Percentiles rank a stretch among this genome's conserved stretches.
Evolutionary conservation across 176 grass and related monocot species (phyloP).

Genomic region (Metroxylon sagu): DNA sequence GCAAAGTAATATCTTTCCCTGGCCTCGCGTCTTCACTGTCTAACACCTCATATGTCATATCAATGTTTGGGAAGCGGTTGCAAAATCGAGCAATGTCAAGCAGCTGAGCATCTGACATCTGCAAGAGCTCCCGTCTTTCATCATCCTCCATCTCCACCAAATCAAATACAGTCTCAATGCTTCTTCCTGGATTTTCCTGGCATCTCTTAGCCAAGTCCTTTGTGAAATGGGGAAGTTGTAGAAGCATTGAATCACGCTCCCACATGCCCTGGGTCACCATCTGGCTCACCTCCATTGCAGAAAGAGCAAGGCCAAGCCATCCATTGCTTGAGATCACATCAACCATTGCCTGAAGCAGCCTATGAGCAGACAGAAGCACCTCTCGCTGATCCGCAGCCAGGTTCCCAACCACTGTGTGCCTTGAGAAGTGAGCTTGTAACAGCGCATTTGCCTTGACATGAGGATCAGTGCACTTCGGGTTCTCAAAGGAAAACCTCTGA

Average conservation of each 20-base stretch:
- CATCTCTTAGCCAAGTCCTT: conserved; percentile 73
- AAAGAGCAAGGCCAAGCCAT: conserved; percentile 80
- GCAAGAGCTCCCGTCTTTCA: conserved; percentile 58
- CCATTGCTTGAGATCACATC: conserved; percentile 95
- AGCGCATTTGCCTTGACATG: conserved; percentile 88
- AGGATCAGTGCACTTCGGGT: conserved; percentile 68
- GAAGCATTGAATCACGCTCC: conserved; percentile 75
- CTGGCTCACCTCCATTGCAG: conserved; percentile 85
- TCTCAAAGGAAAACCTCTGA: conserved; percentile 90
- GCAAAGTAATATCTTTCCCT: conserved; percentile 55
- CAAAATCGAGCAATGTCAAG: conserved; percentile 66
- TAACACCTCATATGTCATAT: conserved; percentile 76
- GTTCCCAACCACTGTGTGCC: conserved; percentile 67
- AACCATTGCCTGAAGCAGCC: conserved; percentile 93
- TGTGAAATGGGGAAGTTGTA: conserved; percentile 76
- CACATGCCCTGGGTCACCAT: conserved; percentile 99
- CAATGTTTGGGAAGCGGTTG: conserved; percentile 83
- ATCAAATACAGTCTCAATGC: conserved; percentile 83
- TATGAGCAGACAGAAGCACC: conserved; percentile 75
- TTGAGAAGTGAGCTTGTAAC: conserved; percentile 87
- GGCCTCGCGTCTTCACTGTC: conserved; percentile 56
- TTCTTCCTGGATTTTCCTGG: conserved; percentile 58
- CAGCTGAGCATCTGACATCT: conserved; percentile 68
- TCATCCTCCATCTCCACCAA: conserved; percentile 66
- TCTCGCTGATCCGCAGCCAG: conserved; percentile 78